Evolutionary conservation across 1,139 yeast species (phyloP).

Genomic region (Suhomyces yuchorum): DNA sequence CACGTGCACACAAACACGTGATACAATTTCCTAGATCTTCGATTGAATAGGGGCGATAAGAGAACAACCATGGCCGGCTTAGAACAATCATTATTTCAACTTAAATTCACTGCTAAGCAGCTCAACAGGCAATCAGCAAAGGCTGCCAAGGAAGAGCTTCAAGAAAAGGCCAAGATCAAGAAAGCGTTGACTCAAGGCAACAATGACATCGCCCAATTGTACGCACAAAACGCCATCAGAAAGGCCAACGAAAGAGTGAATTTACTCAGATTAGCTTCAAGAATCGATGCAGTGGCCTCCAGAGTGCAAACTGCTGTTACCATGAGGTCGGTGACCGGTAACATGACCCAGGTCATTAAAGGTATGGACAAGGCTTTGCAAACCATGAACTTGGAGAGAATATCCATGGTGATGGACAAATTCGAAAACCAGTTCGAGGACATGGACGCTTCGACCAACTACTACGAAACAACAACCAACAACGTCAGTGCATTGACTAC

Average conservation of each 20-base stretch:
- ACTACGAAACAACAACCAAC: constrained; percentile 88
- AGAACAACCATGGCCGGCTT: constrained; percentile 42
- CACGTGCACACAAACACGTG: background rate
- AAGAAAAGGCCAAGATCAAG: constrained; percentile 86
- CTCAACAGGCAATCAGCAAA: constrained; percentile 85
- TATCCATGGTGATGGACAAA: constrained; percentile 94
- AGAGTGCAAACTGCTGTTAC: constrained; percentile 97
- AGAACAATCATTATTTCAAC: constrained; percentile 50
- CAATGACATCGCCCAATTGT: constrained; percentile 88
- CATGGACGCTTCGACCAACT: constrained; percentile 88
- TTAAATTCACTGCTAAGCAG: constrained; percentile 89
- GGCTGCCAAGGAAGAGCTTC: constrained; percentile 87
- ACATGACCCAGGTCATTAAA: constrained; percentile 87
- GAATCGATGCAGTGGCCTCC: constrained; percentile 95
- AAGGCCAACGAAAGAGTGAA: constrained; percentile 87
- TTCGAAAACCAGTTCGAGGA: constrained; percentile 97
- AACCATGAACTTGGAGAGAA: constrained; percentile 91
- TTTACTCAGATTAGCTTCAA: constrained; percentile 76
- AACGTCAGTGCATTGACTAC: constrained; percentile 86
- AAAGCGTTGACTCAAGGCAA: constrained; percentile 87
- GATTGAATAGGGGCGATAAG: constrained; percentile 5
- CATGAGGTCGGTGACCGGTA: constrained; percentile 91
- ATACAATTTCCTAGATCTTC: background rate
- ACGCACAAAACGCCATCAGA: constrained; percentile 94
- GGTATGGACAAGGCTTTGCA: constrained; percentile 98